Evolutionary conservation across 306 rosid genomes (phyloP).

Genomic region (Medicago ruthenica): DNA sequence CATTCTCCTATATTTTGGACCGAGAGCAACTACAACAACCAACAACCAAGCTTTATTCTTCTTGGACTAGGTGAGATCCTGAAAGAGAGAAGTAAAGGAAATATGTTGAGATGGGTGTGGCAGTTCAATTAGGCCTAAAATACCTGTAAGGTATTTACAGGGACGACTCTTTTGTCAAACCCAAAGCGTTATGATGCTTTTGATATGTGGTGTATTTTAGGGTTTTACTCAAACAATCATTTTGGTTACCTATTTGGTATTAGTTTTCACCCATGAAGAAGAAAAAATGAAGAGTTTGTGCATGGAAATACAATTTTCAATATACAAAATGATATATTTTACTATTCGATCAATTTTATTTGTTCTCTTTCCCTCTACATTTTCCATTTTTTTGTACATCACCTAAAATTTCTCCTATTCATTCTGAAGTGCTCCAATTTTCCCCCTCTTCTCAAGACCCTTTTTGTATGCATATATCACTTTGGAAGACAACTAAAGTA

Average conservation of each 20-base stretch:
- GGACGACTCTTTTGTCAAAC: too few relatives aligned
- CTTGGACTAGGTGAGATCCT: too few relatives aligned
- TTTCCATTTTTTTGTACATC: conserved; percentile 6
- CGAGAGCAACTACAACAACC: too few relatives aligned
- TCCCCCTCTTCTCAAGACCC: neutral
- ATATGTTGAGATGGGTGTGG: too few relatives aligned
- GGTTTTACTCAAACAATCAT: too few relatives aligned
- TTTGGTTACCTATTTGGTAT: neutral
- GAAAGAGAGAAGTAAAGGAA: too few relatives aligned
- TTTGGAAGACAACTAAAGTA: neutral
- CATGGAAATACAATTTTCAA: neutral
- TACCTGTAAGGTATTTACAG: too few relatives aligned
- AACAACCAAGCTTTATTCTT: too few relatives aligned
- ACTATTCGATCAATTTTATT: conserved; percentile 12
- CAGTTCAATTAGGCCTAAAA: too few relatives aligned
- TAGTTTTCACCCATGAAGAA: neutral
- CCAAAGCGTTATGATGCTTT: too few relatives aligned
- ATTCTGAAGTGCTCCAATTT: conserved; percentile 5
- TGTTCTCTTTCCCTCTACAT: conserved; percentile 2
- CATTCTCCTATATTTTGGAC: too few relatives aligned
- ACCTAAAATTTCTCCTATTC: conserved; percentile 9
- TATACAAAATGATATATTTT: conserved; percentile 2
- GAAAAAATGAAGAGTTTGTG: conserved; percentile 1
- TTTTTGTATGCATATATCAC: neutral
- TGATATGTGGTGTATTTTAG: too few relatives aligned